Conservation (phyloP, 768 basidiomycete genomes). For the Hygrophorus pudorinus region DNA sequence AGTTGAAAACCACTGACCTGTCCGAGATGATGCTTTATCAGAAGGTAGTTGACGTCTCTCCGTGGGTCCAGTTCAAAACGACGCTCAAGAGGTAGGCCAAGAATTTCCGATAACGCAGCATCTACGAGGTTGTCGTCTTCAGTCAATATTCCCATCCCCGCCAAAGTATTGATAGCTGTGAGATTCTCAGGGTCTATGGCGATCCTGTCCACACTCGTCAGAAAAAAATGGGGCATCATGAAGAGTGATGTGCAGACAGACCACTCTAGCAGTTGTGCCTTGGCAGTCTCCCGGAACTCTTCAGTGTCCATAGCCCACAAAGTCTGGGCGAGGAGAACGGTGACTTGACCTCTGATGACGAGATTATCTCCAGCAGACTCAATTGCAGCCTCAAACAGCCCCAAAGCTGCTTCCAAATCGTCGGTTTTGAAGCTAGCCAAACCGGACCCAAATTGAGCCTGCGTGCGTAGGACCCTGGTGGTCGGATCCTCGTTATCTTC, state of each 20-base stretch:
- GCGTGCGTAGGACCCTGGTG: slow-evolving; percentile 39
- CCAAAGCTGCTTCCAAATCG: slow-evolving; percentile 52
- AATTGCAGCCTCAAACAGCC: slow-evolving; percentile 57
- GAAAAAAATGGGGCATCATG: not conserved
- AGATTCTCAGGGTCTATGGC: slow-evolving; percentile 69
- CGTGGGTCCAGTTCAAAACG: slow-evolving; percentile 58
- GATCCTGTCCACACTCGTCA: slow-evolving; percentile 40
- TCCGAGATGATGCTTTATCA: slow-evolving; percentile 63
- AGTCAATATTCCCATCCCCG: slow-evolving; percentile 83
- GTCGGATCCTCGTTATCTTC: slow-evolving; percentile 28
- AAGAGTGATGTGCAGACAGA: slow-evolving; percentile 18
- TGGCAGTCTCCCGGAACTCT: slow-evolving; percentile 70
- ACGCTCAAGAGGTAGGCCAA: slow-evolving; percentile 56
- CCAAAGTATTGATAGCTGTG: slow-evolving; percentile 71
- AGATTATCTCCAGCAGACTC: slow-evolving; percentile 39
- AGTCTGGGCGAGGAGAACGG: slow-evolving; percentile 72
- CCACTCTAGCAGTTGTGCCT: slow-evolving; percentile 76
- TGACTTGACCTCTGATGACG: slow-evolving; percentile 53
- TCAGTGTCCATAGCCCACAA: slow-evolving; percentile 76
- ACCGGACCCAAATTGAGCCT: slow-evolving; percentile 63
- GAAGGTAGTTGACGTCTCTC: slow-evolving; percentile 60
- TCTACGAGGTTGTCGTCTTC: slow-evolving; percentile 73
- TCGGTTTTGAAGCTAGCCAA: slow-evolving; percentile 60
- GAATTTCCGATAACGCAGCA: slow-evolving; percentile 77
- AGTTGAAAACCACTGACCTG: slow-evolving; percentile 37